phyloP scores from a whole-genome alignment of 805 yeast genomes.

The Candida awuae region DNA sequence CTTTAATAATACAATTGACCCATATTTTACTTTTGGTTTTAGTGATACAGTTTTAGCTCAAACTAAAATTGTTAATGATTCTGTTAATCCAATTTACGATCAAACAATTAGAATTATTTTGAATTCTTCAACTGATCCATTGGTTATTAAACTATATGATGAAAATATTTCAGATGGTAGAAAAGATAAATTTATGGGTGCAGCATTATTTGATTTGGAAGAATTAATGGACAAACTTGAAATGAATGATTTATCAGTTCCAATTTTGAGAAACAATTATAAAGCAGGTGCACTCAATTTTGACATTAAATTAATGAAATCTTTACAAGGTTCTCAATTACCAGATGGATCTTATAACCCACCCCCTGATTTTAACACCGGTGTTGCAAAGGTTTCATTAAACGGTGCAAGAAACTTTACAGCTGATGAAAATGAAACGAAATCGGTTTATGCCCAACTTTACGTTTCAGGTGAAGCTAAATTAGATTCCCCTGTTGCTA shows the following conservation, averaged over 20 bases:
- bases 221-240: slow-evolving; percentile 46
- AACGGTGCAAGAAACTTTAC: slow-evolving; percentile 52
- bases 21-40: slow-evolving; percentile 71
- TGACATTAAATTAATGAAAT: slow-evolving; percentile 70
- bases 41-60: slow-evolving; percentile 51
- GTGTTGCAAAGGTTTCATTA: slow-evolving; percentile 68
- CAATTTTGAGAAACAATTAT: slow-evolving; percentile 73
- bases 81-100: slow-evolving; percentile 74
- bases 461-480: slow-evolving; percentile 54
- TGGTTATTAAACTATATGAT: slow-evolving; percentile 64
- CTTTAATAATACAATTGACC: slow-evolving; percentile 77
- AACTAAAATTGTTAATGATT: slow-evolving; percentile 61
- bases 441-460: slow-evolving; percentile 64
- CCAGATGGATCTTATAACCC: slow-evolving; percentile 81
- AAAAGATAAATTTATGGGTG: slow-evolving; percentile 77
- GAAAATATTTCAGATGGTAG: slow-evolving; percentile 53
- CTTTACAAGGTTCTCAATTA: slow-evolving; percentile 49
- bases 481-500: slow-evolving; percentile 48
- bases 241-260: slow-evolving; percentile 41
- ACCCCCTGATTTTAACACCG: slow-evolving; percentile 90
- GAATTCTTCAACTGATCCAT: slow-evolving; percentile 72
- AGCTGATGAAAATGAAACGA: slow-evolving; percentile 35
- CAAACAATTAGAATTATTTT: slow-evolving; percentile 68
- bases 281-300: slow-evolving; percentile 68
- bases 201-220: slow-evolving; percentile 65